Base-by-base conservation (phyloP, 768 basidiomycete genomes). In the Kwoniella mangroviensis region DNA sequence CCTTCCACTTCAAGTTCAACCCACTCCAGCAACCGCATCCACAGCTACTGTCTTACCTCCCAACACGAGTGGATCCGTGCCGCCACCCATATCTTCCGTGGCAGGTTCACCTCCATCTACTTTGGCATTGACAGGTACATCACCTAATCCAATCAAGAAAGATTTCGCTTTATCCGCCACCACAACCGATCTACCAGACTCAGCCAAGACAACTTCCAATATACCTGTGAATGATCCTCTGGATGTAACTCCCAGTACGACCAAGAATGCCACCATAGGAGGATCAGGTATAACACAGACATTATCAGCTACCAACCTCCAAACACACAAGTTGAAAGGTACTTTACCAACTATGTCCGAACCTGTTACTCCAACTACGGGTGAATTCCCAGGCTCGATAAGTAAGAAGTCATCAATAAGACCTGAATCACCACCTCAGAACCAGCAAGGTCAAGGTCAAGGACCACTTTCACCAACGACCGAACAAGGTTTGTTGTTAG, bases 1-100 rank as follows among this genome's bases (percentile, higher is more conserved):
- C 34, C 86, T 96, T 3, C 94, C 94, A 0, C 91, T 92, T 2
- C 84, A 87, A 24, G 89, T 92, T 53, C 73, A 73, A 9, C 53
- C 75, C 45, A 56, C 72, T 49, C 63, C 59, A 2, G 62, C 68
- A 64, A 52, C 75, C 11, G 66, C 75, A 17, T 43, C 49, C n/a
- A 68, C 67, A 22, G 57, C 69, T 17, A 34, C 49, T 5, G 34
- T 21, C 26, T 45, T 57, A 26, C 73, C 28, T 21, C 68, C 62
- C 53, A 51, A 12, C 45, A 73, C 70, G 0, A 40, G 73, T 1
- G 70, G 63, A 12, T 57, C 74, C 3, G 65, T 75, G 19, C 75
- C 78, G 1, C 73, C 75, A 10, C 75, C 77, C 0, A 75, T 74
- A 7, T 28, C 72, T n/a, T 41, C 75, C 3, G 21, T 70, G 0